These are phyloP conservation scores for Scenedesmus sp. DNA, from an alignment of 163 green algal species.

Conservation along the genomic window DNA sequence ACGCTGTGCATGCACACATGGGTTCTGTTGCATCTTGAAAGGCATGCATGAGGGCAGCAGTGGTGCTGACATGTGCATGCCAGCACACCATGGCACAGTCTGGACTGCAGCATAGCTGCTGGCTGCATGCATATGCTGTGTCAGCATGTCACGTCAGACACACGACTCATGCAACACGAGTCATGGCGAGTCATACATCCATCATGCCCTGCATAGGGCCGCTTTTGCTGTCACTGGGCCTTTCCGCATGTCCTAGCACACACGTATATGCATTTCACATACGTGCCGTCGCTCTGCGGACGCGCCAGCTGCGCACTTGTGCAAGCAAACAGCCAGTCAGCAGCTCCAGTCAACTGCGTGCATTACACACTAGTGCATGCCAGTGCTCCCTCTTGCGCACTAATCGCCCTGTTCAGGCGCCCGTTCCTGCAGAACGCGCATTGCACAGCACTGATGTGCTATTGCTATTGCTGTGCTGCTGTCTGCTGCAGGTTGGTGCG, in stretches of 20 bases:
- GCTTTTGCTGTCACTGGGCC: background rate
- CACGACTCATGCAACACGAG: background rate
- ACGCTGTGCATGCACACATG: too few relatives aligned
- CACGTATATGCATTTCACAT: background rate
- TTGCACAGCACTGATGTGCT: too few relatives aligned
- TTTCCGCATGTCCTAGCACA: background rate
- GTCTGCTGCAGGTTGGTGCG: constrained; percentile 16
- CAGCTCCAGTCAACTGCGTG: background rate
- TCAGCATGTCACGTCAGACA: background rate
- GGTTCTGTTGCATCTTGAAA: background rate
- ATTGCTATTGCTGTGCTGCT: background rate
- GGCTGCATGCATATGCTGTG: too few relatives aligned
- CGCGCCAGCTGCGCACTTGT: background rate
- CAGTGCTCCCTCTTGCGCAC: background rate
- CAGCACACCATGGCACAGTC: background rate
- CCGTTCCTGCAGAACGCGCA: background rate
- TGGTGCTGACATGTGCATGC: too few relatives aligned
- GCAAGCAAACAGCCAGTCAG: background rate
- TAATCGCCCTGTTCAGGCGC: too few relatives aligned
- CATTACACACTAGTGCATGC: background rate
- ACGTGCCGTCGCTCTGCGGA: background rate
- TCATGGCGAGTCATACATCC: background rate
- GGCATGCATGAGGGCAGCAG: too few relatives aligned
- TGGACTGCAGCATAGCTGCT: background rate
- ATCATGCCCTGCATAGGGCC: background rate